Percentiles rank a stretch among this genome's conserved stretches.
These are phyloP conservation scores for Cryptococcus sp. DNA, from an alignment of 1,284 basidiomycete species.

Conservation along the genomic window DNA sequence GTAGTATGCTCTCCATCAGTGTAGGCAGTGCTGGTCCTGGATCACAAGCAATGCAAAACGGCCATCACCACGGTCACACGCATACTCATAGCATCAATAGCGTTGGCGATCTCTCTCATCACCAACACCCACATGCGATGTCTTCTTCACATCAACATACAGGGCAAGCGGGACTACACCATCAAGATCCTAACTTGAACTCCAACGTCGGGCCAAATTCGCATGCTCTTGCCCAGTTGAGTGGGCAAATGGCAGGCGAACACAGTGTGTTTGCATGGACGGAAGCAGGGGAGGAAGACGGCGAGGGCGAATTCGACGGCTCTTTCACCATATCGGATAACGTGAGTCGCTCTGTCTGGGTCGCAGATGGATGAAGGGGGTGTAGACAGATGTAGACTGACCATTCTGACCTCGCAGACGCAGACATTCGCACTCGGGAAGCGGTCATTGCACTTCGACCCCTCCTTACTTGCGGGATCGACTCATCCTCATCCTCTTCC, in stretches of 20 bases:
- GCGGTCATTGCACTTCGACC: conserved; percentile 23
- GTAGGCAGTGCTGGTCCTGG: conserved; percentile 4
- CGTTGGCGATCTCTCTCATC: neutral
- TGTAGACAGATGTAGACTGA: too few relatives aligned
- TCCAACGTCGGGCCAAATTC: conserved; percentile 3
- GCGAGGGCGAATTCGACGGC: conserved; percentile 30
- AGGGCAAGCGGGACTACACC: neutral
- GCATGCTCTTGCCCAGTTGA: conserved; percentile 6
- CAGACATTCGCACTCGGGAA: conserved; percentile 14
- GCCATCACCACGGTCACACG: conserved; percentile 1
- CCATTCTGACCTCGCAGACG: neutral
- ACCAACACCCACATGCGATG: neutral
- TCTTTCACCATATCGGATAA: conserved; percentile 31
- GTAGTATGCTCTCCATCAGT: conserved; percentile 22
- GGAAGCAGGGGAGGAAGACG: conserved; percentile 18
- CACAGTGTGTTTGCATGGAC: conserved; percentile 20
- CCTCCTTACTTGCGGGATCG: conserved; percentile 11
- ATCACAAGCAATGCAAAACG: neutral
- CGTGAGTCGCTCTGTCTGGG: conserved; percentile 16
- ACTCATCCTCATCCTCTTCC: conserved; percentile 14
- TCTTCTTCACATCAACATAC: neutral
- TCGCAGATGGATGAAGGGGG: too few relatives aligned
- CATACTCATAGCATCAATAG: neutral
- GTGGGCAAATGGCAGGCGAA: conserved; percentile 9
- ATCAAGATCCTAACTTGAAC: neutral